Evolutionary conservation across 768 basidiomycete species (phyloP).

Genomic region (Ephemerocybe angulata): DNA sequence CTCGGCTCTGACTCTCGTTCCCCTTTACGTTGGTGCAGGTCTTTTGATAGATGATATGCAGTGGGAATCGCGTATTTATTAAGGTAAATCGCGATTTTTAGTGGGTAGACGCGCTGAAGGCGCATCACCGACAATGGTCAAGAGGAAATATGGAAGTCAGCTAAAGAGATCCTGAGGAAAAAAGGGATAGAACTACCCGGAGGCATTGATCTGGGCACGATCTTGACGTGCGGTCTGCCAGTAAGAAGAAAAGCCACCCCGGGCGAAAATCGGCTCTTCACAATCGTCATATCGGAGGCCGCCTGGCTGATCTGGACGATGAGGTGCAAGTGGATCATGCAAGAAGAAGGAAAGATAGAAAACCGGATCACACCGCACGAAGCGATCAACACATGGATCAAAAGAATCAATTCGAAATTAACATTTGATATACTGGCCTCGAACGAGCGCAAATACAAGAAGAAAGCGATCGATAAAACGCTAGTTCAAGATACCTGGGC

Average conservation of each 20-base stretch:
- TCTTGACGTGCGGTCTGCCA: neutral
- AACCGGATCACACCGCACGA: neutral
- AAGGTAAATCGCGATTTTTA: too few relatives aligned
- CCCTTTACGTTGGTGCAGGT: too few relatives aligned
- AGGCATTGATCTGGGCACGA: neutral
- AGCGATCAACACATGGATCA: neutral
- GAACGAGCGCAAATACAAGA: neutral
- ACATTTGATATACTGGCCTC: neutral
- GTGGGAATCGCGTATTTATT: too few relatives aligned
- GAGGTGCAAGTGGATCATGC: slow-evolving; percentile 11
- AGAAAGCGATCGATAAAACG: neutral
- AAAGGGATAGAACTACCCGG: neutral
- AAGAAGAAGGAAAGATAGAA: neutral
- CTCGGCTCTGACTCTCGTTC: too few relatives aligned
- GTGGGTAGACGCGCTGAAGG: too few relatives aligned
- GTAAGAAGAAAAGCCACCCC: neutral
- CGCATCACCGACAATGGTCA: too few relatives aligned
- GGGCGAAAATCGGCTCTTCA: slow-evolving; percentile 3
- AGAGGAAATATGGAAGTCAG: neutral
- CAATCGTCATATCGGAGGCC: slow-evolving; percentile 9
- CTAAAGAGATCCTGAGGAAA: neutral
- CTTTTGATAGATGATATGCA: too few relatives aligned
- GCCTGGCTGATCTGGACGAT: slow-evolving; percentile 10
- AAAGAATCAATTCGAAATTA: neutral
- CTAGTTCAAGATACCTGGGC: neutral